Conservation (phyloP, 148 eudicot genomes). For the Chenopodium berlandieri region DNA sequence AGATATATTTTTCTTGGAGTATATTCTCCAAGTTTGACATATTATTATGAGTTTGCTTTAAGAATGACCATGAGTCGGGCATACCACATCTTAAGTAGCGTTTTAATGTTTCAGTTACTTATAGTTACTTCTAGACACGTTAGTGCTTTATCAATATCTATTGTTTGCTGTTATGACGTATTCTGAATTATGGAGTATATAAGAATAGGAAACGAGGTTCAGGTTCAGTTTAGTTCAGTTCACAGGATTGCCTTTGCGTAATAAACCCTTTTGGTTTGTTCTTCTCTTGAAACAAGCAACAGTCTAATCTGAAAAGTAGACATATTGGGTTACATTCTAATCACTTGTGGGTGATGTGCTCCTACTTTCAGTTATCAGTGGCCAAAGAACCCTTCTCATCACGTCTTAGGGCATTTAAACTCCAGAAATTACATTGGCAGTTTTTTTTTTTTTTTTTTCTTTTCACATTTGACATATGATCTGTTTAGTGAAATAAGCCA, state of each 20-base stretch:
- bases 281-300: background rate
- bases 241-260: background rate
- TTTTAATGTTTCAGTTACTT: background rate
- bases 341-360: background rate
- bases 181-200: background rate
- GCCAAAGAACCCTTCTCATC: background rate
- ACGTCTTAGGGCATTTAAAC: background rate
- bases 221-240: no score
- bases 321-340: background rate
- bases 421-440: background rate
- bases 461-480: no score
- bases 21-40: background rate
- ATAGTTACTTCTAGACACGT: background rate
- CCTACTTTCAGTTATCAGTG: background rate
- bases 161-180: background rate
- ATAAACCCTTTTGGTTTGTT: background rate
- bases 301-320: background rate
- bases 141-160: background rate
- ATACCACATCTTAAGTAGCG: background rate
- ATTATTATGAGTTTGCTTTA: background rate
- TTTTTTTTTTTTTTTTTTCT: background rate
- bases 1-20: background rate
- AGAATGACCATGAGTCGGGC: background rate
- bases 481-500: no score
- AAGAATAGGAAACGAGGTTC: background rate